Evolutionary conservation across 371 early-diverging fungal genomes (phyloP).

Genomic region (Mucor racemosus): DNA sequence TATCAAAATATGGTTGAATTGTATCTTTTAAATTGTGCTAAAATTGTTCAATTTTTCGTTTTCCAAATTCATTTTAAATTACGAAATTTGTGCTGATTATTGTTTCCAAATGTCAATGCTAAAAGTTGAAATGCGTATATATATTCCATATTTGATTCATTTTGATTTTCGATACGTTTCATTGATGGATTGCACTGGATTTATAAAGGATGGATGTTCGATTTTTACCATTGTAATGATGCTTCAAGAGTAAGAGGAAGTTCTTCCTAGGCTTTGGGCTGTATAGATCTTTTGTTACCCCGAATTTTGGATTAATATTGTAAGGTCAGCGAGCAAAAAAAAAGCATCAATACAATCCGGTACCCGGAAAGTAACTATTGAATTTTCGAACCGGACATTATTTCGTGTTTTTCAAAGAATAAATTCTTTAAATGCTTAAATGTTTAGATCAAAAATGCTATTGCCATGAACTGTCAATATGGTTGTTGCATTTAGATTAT

Average conservation of each 20-base stretch:
- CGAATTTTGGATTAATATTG: conserved; percentile 6
- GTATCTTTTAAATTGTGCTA: not conserved
- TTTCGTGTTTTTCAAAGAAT: not conserved
- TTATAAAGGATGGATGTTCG: conserved; percentile 3
- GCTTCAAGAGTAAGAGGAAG: conserved; percentile 30
- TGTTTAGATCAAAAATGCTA: not conserved
- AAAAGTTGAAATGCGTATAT: not conserved
- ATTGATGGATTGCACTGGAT: conserved; percentile 17
- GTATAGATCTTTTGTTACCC: conserved; percentile 20
- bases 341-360: not conserved
- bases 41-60: not conserved
- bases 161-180: conserved; percentile 2
- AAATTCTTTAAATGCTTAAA: no score
- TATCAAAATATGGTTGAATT: not conserved
- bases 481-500: no score
- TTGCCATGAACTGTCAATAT: not conserved
- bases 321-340: not conserved
- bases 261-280: not conserved
- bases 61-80: not conserved
- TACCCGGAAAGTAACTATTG: not conserved
- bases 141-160: not conserved
- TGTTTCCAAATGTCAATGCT: not conserved
- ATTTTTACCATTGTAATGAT: conserved; percentile 25
- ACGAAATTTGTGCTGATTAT: not conserved
- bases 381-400: not conserved